Conservation (phyloP, 257 asterid genomes). For the Paulownia fortunei region DNA sequence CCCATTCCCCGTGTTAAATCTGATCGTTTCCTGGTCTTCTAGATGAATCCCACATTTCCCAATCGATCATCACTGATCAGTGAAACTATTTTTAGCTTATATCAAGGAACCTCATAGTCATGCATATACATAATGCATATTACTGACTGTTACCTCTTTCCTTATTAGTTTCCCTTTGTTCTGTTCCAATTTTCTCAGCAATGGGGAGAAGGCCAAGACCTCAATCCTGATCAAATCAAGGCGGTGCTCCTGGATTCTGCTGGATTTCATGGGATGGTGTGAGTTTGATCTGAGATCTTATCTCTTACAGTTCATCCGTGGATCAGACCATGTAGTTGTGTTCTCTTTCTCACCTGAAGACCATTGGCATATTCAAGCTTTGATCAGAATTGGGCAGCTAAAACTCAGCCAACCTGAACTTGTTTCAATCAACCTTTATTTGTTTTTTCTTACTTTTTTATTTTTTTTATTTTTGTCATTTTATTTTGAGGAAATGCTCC, state of each 20-base stretch:
- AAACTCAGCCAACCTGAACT: not conserved
- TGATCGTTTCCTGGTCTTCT: no score
- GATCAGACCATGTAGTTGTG: not conserved
- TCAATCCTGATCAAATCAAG: conserved; percentile 83
- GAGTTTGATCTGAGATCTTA: conserved; percentile 20
- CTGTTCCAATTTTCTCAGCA: conserved; percentile 51
- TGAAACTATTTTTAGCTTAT: not conserved
- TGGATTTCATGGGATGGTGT: conserved; percentile 72
- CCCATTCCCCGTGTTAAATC: not conserved
- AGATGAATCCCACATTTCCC: no score
- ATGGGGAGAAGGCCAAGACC: conserved; percentile 78
- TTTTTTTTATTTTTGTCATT: not conserved
- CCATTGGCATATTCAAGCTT: not conserved
- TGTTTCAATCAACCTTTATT: not conserved
- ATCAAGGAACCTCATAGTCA: not conserved
- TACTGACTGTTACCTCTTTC: not conserved
- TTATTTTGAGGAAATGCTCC: not conserved
- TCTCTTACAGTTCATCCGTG: no score
- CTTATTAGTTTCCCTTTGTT: not conserved
- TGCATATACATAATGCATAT: not conserved
- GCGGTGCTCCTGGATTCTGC: conserved; percentile 82
- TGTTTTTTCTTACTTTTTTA: not conserved
- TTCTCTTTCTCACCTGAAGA: not conserved
- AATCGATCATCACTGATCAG: not conserved
- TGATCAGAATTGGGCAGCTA: not conserved